Base-by-base conservation (phyloP, 2,329 filamentous ascomycete genomes). In the Xylariaceae sp. region DNA sequence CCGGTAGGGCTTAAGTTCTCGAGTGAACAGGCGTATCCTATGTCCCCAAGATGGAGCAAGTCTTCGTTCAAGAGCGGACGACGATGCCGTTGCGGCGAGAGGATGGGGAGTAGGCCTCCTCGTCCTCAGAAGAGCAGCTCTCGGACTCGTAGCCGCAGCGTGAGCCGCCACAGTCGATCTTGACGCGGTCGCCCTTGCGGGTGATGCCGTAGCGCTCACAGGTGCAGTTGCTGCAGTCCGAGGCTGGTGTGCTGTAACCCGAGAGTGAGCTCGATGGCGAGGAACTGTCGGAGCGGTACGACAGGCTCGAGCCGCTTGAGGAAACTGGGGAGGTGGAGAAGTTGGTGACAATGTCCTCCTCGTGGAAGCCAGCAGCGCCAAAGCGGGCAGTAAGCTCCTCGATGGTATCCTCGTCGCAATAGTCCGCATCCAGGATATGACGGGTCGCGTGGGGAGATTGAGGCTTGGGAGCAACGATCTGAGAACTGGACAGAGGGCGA, bases 141-240 rank as follows among this genome's bases (percentile, higher is more conserved):
- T 72, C 78, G 49, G 74, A 78, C 47, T 85, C 81, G 70, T 87
- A 93, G 60, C 88, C 87, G 69, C 91, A 96, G 64, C 88, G 84
- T 48, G 82, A 74, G 55, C 91, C 91, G 56, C 89, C 89, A 62
- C 91, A 97, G 79, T 96, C 90, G 65, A 96, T 82, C 79, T 91
- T 93, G 78, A 97, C 86, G 60, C 90, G 84, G 67, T 94, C 86
- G 62, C 90, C 89, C 66, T 85, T 83, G 70, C 89, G 87, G 51
- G 90, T 96, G 74, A 97, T 95, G 57, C 90, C 91, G 73, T 93
- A 96, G 71, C 90, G 87, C 68, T 96, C 89, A 72, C 91, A 97
- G 51, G 85, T 89, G 81, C 93, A 97, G 64, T 77, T 78, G 60
- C 78, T 83, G 69, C 81, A 82, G 59, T 85, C 86, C 39, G 85